phyloP scores from a whole-genome alignment of 1,284 basidiomycete species.

The Prillingera fragicola region DNA sequence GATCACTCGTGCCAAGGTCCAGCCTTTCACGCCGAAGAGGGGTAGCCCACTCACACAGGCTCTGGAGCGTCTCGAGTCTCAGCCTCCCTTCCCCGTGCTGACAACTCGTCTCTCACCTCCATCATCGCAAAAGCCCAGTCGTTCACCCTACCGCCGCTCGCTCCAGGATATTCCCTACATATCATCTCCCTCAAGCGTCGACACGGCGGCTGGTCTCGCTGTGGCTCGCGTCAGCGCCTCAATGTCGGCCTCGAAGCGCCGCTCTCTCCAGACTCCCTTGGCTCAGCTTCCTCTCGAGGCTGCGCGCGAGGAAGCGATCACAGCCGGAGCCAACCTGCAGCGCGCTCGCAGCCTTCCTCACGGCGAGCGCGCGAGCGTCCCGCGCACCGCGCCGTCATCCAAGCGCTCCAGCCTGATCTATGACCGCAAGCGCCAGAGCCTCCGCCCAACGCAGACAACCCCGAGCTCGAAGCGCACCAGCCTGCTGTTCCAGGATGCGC shows the following conservation, averaged over 20 bases:
- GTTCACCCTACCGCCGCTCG: slow-evolving; percentile 14
- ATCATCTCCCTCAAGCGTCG: slow-evolving; percentile 9
- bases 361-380: slow-evolving; percentile 5
- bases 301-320: slow-evolving; percentile 4
- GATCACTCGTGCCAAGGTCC: background rate
- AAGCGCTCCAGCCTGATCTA: too few relatives aligned
- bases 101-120: too few relatives aligned
- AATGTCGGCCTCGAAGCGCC: slow-evolving; percentile 16
- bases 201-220: slow-evolving; percentile 12
- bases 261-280: slow-evolving; percentile 11
- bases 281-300: background rate
- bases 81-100: slow-evolving; percentile 3
- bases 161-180: slow-evolving; percentile 19
- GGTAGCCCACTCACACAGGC: slow-evolving; percentile 12
- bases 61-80: slow-evolving; percentile 11
- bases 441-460: background rate
- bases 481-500: slow-evolving; percentile 1
- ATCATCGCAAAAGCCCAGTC: too few relatives aligned
- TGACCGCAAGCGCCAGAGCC: too few relatives aligned
- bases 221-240: slow-evolving; percentile 11
- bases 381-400: background rate
- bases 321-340: slow-evolving; percentile 6
- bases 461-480: slow-evolving; percentile 4
- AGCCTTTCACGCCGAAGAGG: slow-evolving; percentile 11
- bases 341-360: slow-evolving; percentile 11